Base-by-base conservation (phyloP, 2,329 filamentous ascomycete genomes). In the Fusarium tricinctum region DNA sequence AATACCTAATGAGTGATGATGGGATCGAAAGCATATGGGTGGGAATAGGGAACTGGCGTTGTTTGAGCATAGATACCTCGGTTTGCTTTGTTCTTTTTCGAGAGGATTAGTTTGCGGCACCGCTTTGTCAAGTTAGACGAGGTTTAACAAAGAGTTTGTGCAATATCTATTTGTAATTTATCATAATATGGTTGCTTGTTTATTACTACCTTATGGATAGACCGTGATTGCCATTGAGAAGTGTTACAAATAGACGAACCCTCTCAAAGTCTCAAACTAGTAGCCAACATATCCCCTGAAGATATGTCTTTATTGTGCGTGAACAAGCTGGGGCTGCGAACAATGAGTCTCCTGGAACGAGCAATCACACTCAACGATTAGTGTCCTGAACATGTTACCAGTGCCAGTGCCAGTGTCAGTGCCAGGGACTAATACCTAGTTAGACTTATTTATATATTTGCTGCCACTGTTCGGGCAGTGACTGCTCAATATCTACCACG, bases 1-100 rank as follows among this genome's bases (percentile, higher is more conserved):
- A 44, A 58, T 59, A n/a, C n/a, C n/a, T n/a, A 67, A 74, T 71
- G 77, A 79, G 39, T 77, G 58, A 78, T 63, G 77, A 77, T 45
- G 57, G 68, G 54, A 39, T 42, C 54, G 62, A 64, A 57, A 58
- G 64, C 32, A 66, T 42, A 54, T 55, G 40, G 63, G 40, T 55
- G 40, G 63, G 40, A 56, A 58, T 39, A 40, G 60, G 48, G 43
- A 38, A 57, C 22, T 48, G 71, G 73, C 68, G 73, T 74, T 73
- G 56, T 49, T 55, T 66, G 57, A 53, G 58, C 32, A 68, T 58
- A 74, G 59, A 74, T 73, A 72, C 63, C 68, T 73, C 50, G 58
- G 45, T 46, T 70, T 71, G 58, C 45, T 45, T 54, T 69, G 48
- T 38, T 40, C 66, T 63, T 59, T 63, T 49, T 54, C 23, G 39